Evolutionary conservation across 805 yeast genomes (phyloP).

Genomic region (Barnettozyma vustinii): DNA sequence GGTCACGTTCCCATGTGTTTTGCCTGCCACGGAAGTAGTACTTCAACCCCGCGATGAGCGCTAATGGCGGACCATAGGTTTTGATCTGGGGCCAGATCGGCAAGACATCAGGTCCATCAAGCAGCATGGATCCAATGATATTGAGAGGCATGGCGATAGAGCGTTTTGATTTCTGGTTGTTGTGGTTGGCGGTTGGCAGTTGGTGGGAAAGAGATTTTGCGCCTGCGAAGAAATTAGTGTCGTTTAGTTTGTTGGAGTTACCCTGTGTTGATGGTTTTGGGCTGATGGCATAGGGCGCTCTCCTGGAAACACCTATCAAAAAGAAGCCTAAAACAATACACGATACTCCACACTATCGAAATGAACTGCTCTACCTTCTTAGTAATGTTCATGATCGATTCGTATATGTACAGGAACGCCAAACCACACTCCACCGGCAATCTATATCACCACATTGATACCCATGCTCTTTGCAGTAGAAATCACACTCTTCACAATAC

Average conservation of each 20-base stretch:
- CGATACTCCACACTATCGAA: too few relatives aligned
- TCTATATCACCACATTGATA: conserved; percentile 65
- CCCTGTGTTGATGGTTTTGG: background rate
- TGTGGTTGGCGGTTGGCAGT: too few relatives aligned
- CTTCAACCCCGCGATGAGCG: conserved; percentile 46
- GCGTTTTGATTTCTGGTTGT: background rate
- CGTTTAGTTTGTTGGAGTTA: background rate
- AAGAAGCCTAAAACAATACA: too few relatives aligned
- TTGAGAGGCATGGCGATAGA: conserved; percentile 69
- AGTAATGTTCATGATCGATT: background rate
- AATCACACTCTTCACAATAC: conserved; percentile 75
- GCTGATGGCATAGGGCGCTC: too few relatives aligned
- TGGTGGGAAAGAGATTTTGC: background rate
- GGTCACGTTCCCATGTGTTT: conserved; percentile 88
- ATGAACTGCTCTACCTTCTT: background rate
- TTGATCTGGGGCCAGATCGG: conserved; percentile 69
- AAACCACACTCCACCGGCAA: background rate
- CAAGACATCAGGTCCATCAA: conserved; percentile 68
- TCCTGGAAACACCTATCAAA: too few relatives aligned
- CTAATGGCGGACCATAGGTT: conserved; percentile 50
- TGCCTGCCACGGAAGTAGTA: conserved; percentile 72
- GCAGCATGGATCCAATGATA: conserved; percentile 59
- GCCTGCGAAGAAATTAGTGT: background rate
- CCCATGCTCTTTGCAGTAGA: conserved; percentile 92
- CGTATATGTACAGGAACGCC: conserved; percentile 1